Conservation (phyloP, 192 early-diverging fungal species). For the Funneliformis geosporum region DNA sequence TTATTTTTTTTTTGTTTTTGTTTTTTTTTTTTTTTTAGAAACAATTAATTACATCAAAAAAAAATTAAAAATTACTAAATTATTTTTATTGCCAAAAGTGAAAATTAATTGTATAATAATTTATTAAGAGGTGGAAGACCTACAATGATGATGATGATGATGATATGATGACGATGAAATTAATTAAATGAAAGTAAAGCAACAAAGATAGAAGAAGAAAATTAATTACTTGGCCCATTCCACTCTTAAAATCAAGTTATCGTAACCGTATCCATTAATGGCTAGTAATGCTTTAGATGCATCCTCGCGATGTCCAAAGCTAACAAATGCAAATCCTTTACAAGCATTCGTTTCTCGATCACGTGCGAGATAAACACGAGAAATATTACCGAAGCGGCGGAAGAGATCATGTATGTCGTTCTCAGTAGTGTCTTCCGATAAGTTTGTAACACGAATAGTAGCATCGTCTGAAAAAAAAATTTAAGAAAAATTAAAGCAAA, state of each 20-base stretch:
- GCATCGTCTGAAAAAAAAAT: slow-evolving; percentile 44
- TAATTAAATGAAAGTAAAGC: no score
- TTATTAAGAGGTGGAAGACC: not conserved
- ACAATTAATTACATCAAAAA: not conserved
- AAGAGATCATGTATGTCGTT: slow-evolving; percentile 88
- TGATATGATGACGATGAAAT: not conserved
- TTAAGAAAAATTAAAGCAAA: not conserved
- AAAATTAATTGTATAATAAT: no score
- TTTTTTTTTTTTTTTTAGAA: not conserved
- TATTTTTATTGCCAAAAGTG: no score
- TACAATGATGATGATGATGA: not conserved
- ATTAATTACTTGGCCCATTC: slow-evolving; percentile 75
- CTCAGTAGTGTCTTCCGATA: slow-evolving; percentile 92
- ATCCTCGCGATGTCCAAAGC: slow-evolving; percentile 76
- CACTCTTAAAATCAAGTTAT: slow-evolving; percentile 90
- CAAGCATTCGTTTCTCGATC: slow-evolving; percentile 83
- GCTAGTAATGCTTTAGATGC: slow-evolving; percentile 82
- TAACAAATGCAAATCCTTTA: slow-evolving; percentile 97
- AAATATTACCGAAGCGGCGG: slow-evolving; percentile 79
- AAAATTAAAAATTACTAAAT: no score
- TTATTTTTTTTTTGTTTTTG: no score
- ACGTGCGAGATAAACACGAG: slow-evolving; percentile 82
- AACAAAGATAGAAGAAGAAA: not conserved
- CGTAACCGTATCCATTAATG: slow-evolving; percentile 95
- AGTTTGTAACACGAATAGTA: slow-evolving; percentile 90